Evolutionary conservation across 805 yeast species (phyloP).

Genomic region (Yarrowia alimentaria): DNA sequence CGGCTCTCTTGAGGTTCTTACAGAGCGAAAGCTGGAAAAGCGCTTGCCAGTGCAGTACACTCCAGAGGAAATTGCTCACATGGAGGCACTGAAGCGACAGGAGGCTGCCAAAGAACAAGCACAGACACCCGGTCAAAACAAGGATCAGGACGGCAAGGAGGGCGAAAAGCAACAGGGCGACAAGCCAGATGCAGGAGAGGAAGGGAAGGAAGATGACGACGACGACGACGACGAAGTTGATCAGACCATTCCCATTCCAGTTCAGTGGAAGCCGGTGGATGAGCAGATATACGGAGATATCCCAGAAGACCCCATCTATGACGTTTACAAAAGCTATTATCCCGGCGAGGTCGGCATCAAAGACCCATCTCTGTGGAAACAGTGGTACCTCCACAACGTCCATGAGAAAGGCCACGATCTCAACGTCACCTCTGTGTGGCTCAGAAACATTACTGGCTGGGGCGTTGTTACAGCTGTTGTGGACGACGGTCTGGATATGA

Average conservation of each 20-base stretch:
- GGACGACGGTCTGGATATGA: constrained; percentile 91
- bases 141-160: neutral
- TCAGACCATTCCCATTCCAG: constrained; percentile 1
- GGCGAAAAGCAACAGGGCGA: neutral
- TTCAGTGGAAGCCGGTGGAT: constrained; percentile 18
- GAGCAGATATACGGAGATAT: constrained; percentile 6
- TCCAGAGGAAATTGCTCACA: neutral
- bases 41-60: neutral
- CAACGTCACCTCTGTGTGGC: constrained; percentile 85
- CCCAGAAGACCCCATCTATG: constrained; percentile 1
- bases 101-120: neutral
- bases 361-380: constrained; percentile 80
- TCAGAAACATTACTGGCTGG: constrained; percentile 71
- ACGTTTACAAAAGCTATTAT: constrained; percentile 4
- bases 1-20: constrained; percentile 2
- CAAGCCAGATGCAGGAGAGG: neutral
- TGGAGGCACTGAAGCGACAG: neutral
- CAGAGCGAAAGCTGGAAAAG: neutral
- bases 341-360: constrained; percentile 56
- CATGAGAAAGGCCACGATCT: constrained; percentile 76
- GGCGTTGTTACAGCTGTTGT: constrained; percentile 84
- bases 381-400: constrained; percentile 90
- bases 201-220: neutral
- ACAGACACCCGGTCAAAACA: neutral
- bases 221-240: neutral